Conservation (phyloP, 73 alveolate genomes). For the Paramecium sexaurelia region DNA sequence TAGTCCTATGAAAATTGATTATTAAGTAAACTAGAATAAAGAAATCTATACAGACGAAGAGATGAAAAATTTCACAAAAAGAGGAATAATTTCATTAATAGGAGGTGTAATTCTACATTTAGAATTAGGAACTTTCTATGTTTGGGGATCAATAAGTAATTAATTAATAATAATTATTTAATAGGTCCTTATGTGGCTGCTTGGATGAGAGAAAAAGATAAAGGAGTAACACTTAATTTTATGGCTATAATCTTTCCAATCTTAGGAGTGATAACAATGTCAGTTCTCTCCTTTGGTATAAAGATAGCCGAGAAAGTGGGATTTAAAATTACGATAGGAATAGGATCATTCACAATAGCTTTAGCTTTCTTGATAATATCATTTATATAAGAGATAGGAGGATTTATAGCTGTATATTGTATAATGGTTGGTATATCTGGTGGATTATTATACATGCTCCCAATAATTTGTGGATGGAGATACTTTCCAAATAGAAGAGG, state of each 20-base stretch:
- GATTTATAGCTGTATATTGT: constrained; percentile 30
- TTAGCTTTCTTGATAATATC: constrained; percentile 12
- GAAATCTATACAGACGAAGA: neutral
- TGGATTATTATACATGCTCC: constrained; percentile 61
- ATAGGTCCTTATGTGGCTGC: constrained; percentile 56
- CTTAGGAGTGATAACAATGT: constrained; percentile 26
- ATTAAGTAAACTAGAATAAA: neutral
- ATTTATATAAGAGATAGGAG: constrained; percentile 10
- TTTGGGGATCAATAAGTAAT: constrained; percentile 48
- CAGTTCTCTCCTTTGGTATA: constrained; percentile 24
- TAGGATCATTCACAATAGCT: neutral
- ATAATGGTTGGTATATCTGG: constrained; percentile 61
- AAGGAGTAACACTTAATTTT: neutral
- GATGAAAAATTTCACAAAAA: constrained; percentile 4
- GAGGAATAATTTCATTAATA: neutral
- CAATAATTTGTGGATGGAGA: constrained; percentile 68
- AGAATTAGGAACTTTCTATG: constrained; percentile 45
- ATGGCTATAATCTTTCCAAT: constrained; percentile 44
- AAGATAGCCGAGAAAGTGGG: constrained; percentile 41
- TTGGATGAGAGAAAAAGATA: constrained; percentile 5
- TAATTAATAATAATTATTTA: neutral
- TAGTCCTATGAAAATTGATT: neutral
- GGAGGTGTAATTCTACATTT: constrained; percentile 29
- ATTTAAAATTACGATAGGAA: neutral
- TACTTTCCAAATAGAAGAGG: constrained; percentile 70